Evolutionary conservation across 495 filamentous ascomycete species (phyloP), one percentile per base, ranked within the genome.

Genomic region (Platismatia glauca): DNA sequence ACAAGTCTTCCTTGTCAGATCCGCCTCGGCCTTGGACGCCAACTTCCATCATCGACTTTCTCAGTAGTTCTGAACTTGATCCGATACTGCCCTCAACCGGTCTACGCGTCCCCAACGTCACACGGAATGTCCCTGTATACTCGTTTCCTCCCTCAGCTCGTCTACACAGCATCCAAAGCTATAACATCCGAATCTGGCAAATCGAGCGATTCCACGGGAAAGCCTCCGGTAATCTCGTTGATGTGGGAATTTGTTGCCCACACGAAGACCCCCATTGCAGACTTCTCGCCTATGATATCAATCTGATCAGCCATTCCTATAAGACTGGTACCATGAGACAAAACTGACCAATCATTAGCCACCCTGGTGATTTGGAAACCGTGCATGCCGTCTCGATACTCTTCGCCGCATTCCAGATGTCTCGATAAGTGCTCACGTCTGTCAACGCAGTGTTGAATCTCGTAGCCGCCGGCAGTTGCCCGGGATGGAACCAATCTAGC

Each of bases 211-310:
- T 33, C 7, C 11, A 62, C 24, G 35, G 31, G 34, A 12, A 52
- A 39, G 1, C 53, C 39, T 9, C 15, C 55, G 18, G 55, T 27
- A 7, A 22, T 58, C 9, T 22, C 41, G 18, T 63, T 58, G 31
- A 63, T 52, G 6, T 39, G 29, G 1, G 61, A 63, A 31, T 50
- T 35, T 7, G 61, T 63, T 20, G 61, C 31, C 61, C 61, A 63
- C 2, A 63, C 16, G 7, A 63, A 63, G 35, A 63, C n/a, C 4
- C 61, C 61, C 55, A 63, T 58, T 31, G 61, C 61, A 22, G 55
- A 35, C 0, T 48, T 41, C 16, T 63, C 20, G 13, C 61, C 61
- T 63, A 22, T 20, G 20, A 16, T 24, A 48, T 31, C 35, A 35
- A 0, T 48, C 31, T 24, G 24, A n/a, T 59, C 46, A 59, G 59